phyloP scores from a whole-genome alignment of 176 grass and related monocot species.

The Oryza officinalis region DNA sequence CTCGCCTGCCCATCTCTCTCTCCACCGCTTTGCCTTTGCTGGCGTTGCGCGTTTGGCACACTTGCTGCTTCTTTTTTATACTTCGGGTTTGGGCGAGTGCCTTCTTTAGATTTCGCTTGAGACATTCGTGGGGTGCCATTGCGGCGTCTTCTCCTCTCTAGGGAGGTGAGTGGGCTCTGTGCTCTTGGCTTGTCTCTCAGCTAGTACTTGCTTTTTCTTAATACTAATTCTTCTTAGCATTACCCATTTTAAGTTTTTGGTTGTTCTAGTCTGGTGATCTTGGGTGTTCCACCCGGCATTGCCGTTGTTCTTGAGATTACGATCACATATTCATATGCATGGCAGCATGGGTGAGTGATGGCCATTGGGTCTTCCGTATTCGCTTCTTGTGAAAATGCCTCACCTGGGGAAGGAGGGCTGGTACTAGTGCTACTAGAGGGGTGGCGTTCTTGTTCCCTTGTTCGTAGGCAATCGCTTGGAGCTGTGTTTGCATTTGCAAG shows the following conservation, averaged over 20 bases:
- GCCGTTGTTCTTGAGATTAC: background rate
- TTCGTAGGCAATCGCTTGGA: background rate
- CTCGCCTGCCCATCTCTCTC: background rate
- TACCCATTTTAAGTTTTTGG: background rate
- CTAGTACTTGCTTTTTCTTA: constrained; percentile 1
- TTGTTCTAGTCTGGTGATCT: constrained; percentile 6
- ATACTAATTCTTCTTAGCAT: background rate
- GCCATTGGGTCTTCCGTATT: background rate
- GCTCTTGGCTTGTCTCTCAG: background rate
- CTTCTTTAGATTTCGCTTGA: background rate
- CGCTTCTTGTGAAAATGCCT: background rate
- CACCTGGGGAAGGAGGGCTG: background rate
- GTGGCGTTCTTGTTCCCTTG: background rate
- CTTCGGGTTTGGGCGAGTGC: background rate
- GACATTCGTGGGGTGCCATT: background rate
- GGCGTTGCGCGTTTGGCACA: constrained; percentile 32
- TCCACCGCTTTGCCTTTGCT: constrained; percentile 21
- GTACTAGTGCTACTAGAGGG: background rate
- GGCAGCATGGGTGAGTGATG: background rate
- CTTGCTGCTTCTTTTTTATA: constrained; percentile 19
- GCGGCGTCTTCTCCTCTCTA: background rate
- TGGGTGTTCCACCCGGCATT: background rate
- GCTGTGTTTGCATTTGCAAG: background rate
- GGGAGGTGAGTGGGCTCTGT: constrained; percentile 25
- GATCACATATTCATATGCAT: background rate